Evolutionary conservation across 2,329 filamentous ascomycete genomes (phyloP), one percentile per base, ranked within the genome.

Genomic region (Gnomoniopsis sp.): DNA sequence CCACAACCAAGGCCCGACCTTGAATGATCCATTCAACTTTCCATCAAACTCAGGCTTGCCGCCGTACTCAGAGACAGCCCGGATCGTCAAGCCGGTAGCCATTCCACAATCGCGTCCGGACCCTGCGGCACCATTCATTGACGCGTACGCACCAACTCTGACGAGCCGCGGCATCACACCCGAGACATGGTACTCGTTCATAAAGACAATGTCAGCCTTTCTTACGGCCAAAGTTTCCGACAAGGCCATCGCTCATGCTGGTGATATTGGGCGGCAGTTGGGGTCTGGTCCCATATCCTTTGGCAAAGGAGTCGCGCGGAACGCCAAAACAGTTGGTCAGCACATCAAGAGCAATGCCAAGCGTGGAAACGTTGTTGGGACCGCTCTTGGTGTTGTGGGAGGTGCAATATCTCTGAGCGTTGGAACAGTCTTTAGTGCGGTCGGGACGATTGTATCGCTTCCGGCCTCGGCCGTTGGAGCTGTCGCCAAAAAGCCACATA

Each of bases 321-420:
- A 77, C 60, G 69, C 71, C 14, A 76, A 73, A 62, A 50, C 61
- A 2, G 68, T 78, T 0, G 74, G 77, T 1, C 71, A 67, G 19
- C 63, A 65, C 8, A 72, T 80, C 19, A 65, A 64, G 11, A 62
- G 64, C 11, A 69, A 72, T 26, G 75, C 75, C 0, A 73, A 73
- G 61, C 67, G 63, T 11, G 75, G 77, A 3, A 74, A 78, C 58
- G 52, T 75, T 4, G 6, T 79, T 15, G 75, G 74, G 3, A 74
- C 75, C 1, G 73, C 72, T 1, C 36, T 65, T 8, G 70, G 70
- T 14, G 65, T 73, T 26, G 64, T 78, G 7, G 72, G 69, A 1
- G 77, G 74, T 17, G 65, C 66, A 50, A 67, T 81, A 49, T 65
- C 68, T 0, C 67, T 81, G 11, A 74, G 77, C 8, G 47, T 79